Conservation (phyloP, 371 early-diverging fungal species). For the Basidiobolus meristosporus region DNA sequence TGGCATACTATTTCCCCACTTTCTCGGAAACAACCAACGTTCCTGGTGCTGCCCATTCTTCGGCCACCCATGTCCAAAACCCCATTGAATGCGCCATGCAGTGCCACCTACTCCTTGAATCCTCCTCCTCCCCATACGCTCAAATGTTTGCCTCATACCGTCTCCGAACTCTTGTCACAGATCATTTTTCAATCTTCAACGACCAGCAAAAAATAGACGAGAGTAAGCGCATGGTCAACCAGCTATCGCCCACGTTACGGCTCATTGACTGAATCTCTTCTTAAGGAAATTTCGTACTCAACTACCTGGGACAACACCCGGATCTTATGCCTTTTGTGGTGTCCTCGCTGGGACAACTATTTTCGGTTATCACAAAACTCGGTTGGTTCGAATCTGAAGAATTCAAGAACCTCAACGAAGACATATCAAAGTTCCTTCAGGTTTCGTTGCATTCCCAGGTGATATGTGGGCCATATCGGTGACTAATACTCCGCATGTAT, state of each 20-base stretch:
- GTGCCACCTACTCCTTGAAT: constrained; percentile 32
- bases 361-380: constrained; percentile 55
- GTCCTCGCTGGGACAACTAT: constrained; percentile 39
- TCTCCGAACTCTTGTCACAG: constrained; percentile 34
- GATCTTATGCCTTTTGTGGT: constrained; percentile 47
- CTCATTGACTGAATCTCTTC: background rate
- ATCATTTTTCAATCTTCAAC: constrained; percentile 42
- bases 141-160: constrained; percentile 44
- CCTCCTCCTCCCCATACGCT: constrained; percentile 45
- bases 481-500: background rate
- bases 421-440: constrained; percentile 44
- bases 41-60: constrained; percentile 5
- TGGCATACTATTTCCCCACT: constrained; percentile 66
- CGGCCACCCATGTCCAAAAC: constrained; percentile 19
- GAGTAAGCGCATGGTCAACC: constrained; percentile 20
- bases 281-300: constrained; percentile 37
- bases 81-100: too few relatives aligned
- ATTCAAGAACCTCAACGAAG: constrained; percentile 37
- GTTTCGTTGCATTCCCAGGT: constrained; percentile 10
- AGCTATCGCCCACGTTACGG: background rate
- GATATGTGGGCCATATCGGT: background rate
- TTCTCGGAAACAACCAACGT: constrained; percentile 15
- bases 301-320: constrained; percentile 39
- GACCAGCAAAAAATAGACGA: constrained; percentile 35
- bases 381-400: constrained; percentile 65